These are phyloP conservation scores for Suillus cothurnatus DNA, from an alignment of 768 basidiomycete species.

Conservation along the genomic window DNA sequence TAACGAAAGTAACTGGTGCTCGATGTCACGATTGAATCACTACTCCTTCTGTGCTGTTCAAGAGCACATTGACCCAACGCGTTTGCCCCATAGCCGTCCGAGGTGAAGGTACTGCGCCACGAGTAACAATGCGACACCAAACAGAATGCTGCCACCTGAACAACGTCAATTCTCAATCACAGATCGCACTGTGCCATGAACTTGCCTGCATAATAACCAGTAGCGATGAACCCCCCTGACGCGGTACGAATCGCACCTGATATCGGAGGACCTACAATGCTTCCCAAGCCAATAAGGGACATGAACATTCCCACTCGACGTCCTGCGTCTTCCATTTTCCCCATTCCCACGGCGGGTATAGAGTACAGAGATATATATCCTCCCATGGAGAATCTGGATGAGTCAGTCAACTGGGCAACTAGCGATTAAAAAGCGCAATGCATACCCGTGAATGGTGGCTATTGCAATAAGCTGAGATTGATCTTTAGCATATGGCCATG, in stretches of 20 bases:
- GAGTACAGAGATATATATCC: conserved; percentile 58
- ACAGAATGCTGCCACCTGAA: conserved; percentile 40
- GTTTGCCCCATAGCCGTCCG: conserved; percentile 41
- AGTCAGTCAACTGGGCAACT: not conserved
- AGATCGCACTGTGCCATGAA: not conserved
- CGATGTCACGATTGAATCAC: not conserved
- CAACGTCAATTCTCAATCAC: not conserved
- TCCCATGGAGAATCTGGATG: conserved; percentile 57
- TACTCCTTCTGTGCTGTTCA: not conserved
- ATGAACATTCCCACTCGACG: conserved; percentile 66
- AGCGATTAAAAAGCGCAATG: conserved; percentile 16
- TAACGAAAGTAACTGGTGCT: not conserved
- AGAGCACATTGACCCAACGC: not conserved
- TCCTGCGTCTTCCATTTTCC: conserved; percentile 61
- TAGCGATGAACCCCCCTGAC: conserved; percentile 45
- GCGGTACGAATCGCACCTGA: conserved; percentile 64
- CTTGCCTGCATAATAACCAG: conserved; percentile 45
- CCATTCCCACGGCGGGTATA: conserved; percentile 63
- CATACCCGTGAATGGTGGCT: conserved; percentile 64
- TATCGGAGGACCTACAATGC: conserved; percentile 70
- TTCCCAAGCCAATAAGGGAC: conserved; percentile 60
- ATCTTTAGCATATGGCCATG: conserved; percentile 66
- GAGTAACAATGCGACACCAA: conserved; percentile 44
- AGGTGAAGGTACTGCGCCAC: conserved; percentile 43
- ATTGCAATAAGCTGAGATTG: conserved; percentile 51